These are phyloP conservation scores for Euryodendron excelsum DNA, from an alignment of 148 eudicot genomes.

Conservation along the genomic window DNA sequence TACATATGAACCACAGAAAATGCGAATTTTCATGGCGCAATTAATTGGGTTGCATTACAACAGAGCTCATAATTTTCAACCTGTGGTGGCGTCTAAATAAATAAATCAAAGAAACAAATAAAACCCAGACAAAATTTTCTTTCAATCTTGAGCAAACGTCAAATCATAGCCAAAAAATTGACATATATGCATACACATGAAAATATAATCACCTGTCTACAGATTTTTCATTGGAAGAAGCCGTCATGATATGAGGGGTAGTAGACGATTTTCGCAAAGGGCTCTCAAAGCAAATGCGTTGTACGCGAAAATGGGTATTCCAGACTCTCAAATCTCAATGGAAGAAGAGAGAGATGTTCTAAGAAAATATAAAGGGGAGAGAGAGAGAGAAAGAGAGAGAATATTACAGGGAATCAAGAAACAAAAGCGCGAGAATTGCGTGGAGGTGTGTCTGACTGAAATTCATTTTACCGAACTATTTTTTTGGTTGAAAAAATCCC, in stretches of 20 bases:
- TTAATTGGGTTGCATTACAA: not conserved
- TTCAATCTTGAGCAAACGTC: not conserved
- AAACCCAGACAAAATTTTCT: not conserved
- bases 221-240: too few species aligned
- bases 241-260: slow-evolving; percentile 28
- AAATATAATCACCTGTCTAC: too few species aligned
- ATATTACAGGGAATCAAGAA: slow-evolving; percentile 5
- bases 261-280: too few species aligned
- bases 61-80: not conserved
- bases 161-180: not conserved
- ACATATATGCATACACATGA: too few species aligned
- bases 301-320: slow-evolving; percentile 1
- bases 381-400: not conserved
- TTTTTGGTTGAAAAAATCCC: too few species aligned
- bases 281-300: not conserved
- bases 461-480: too few species aligned
- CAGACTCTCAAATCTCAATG: too few species aligned
- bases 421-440: slow-evolving; percentile 2
- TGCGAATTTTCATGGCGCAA: too few species aligned
- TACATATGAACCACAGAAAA: not conserved
- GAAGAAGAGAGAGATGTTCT: too few species aligned
- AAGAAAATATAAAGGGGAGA: too few species aligned
- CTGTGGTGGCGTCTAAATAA: not conserved
- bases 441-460: too few species aligned
- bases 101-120: slow-evolving; percentile 6